phyloP scores from a whole-genome alignment of 768 basidiomycete genomes.

The Epithele typhae region DNA sequence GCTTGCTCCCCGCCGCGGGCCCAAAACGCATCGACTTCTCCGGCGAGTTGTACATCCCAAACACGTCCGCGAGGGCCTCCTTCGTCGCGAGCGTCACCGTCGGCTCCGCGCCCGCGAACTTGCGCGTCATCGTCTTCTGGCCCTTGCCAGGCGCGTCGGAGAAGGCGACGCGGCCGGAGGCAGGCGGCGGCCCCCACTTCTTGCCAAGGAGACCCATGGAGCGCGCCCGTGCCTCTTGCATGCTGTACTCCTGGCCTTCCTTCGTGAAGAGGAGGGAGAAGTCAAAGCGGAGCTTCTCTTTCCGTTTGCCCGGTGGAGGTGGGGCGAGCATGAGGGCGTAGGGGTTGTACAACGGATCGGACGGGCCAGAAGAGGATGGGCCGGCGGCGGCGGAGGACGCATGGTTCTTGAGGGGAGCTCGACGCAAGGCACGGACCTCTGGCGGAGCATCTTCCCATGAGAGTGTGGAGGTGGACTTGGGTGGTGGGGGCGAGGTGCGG shows the following conservation, averaged over 20 bases:
- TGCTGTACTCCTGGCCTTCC: conserved; percentile 77
- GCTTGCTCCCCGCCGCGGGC: conserved; percentile 56
- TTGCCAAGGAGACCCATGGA: conserved; percentile 81
- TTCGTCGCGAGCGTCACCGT: conserved; percentile 97
- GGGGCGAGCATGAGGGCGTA: conserved; percentile 76
- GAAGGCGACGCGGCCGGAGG: conserved; percentile 47
- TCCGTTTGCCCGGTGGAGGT: conserved; percentile 61
- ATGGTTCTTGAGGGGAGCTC: conserved; percentile 35
- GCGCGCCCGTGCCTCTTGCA: conserved; percentile 77
- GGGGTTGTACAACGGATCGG: conserved; percentile 30
- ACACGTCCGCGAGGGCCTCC: conserved; percentile 90
- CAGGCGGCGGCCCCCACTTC: conserved; percentile 72
- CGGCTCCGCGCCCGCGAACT: conserved; percentile 55
- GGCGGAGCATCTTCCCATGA: conserved; percentile 20
- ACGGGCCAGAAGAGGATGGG: conserved; percentile 10
- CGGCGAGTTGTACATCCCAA: conserved; percentile 93
- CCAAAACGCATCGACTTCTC: conserved; percentile 62
- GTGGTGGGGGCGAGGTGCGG: conserved; percentile 26
- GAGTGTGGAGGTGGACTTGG: conserved; percentile 7
- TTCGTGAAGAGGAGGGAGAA: conserved; percentile 69
- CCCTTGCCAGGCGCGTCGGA: conserved; percentile 48
- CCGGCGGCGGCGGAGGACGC: conserved; percentile 4
- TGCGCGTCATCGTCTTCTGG: conserved; percentile 30
- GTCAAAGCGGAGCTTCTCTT: conserved; percentile 68
- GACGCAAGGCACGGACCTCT: conserved; percentile 24